A percentile compares a stretch with the other conserved stretches of the same genome.
phyloP scores from a whole-genome alignment of 1,284 basidiomycete species.

The Ceratobasidium papillatum region DNA sequence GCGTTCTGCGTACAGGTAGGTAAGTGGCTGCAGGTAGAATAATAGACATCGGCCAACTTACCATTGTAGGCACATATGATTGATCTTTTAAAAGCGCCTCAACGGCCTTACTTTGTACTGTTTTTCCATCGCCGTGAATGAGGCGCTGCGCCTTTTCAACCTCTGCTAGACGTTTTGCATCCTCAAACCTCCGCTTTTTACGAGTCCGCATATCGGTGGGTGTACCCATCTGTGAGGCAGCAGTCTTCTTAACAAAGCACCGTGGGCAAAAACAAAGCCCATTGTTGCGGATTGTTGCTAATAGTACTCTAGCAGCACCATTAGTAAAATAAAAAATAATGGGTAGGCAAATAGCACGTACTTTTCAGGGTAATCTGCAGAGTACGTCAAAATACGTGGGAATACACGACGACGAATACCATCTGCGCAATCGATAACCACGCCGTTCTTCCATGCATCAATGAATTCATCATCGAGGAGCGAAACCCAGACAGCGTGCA shows the following conservation, averaged over 20 bases:
- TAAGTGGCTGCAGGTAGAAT: background rate
- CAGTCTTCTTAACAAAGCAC: slow-evolving; percentile 34
- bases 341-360: slow-evolving; percentile 43
- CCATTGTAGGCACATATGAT: slow-evolving; percentile 40
- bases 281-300: slow-evolving; percentile 42
- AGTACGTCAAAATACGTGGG: slow-evolving; percentile 53
- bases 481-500: slow-evolving; percentile 51
- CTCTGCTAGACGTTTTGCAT: background rate
- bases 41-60: slow-evolving; percentile 30
- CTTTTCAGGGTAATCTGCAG: slow-evolving; percentile 57
- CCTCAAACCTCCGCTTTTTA: background rate
- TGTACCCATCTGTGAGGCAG: slow-evolving; percentile 37
- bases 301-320: slow-evolving; percentile 32
- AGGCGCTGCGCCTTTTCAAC: background rate
- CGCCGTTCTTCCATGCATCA: slow-evolving; percentile 51
- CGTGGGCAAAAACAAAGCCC: slow-evolving; percentile 39
- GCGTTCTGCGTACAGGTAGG: slow-evolving; percentile 41
- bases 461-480: slow-evolving; percentile 49
- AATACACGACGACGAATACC: slow-evolving; percentile 49
- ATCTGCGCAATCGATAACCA: slow-evolving; percentile 51
- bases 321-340: background rate
- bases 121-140: slow-evolving; percentile 12
- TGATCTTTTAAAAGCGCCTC: slow-evolving; percentile 36
- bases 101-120: slow-evolving; percentile 32
- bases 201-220: slow-evolving; percentile 44